phyloP scores from a whole-genome alignment of 2,329 filamentous ascomycete species.

The Rhinocladiella similis region DNA sequence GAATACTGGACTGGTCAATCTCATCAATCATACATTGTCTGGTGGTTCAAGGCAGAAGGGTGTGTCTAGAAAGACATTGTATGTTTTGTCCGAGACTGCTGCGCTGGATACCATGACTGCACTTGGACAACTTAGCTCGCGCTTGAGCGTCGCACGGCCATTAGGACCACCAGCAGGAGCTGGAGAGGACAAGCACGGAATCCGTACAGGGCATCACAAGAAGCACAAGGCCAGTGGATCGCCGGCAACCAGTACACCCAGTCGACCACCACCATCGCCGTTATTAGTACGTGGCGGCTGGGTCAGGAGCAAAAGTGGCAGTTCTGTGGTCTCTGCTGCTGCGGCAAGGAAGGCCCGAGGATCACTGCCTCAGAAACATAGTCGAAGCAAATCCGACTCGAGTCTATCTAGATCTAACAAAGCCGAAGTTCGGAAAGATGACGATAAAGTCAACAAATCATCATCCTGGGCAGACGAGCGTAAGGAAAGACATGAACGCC shows the following conservation, averaged over 20 bases:
- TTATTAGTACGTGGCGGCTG: conserved; percentile 24
- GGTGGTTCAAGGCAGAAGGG: conserved; percentile 14
- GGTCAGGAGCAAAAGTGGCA: conserved; percentile 28
- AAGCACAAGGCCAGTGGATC: conserved; percentile 3
- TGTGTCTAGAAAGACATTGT: conserved; percentile 19
- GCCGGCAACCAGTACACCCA: conserved; percentile 2
- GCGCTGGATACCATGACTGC: conserved; percentile 30
- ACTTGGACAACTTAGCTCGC: conserved; percentile 28
- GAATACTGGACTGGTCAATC: conserved; percentile 30
- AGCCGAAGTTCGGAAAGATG: neutral
- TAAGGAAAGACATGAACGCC: no score
- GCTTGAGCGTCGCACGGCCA: conserved; percentile 10
- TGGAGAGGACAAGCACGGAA: neutral
- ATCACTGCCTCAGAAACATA: conserved; percentile 7
- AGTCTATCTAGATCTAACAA: neutral
- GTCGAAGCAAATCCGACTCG: conserved; percentile 13
- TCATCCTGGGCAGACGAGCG: neutral
- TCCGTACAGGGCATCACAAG: conserved; percentile 9
- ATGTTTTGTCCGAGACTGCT: conserved; percentile 26
- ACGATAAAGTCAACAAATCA: neutral
- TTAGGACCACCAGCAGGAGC: conserved; percentile 3
- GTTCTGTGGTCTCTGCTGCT: conserved; percentile 22
- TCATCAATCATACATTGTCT: conserved; percentile 26
- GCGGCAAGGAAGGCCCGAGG: conserved; percentile 12
- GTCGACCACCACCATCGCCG: conserved; percentile 16